These are phyloP conservation scores for Reticulascus tulasneorum DNA, from an alignment of 2,329 filamentous ascomycete species.

Conservation along the genomic window DNA sequence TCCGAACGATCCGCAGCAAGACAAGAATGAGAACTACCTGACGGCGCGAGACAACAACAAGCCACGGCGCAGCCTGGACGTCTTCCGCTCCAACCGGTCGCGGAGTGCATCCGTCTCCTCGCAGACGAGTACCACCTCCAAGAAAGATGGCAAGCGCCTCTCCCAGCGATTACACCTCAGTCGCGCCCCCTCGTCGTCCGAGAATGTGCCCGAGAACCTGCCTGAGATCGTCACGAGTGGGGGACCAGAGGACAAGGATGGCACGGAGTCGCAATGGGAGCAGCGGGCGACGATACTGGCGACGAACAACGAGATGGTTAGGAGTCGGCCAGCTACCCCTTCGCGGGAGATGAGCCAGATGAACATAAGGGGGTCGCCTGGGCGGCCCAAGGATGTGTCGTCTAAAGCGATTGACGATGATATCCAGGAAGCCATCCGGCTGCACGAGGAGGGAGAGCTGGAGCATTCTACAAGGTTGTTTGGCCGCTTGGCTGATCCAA, in stretches of 20 bases:
- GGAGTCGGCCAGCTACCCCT: slow-evolving; percentile 38
- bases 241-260: slow-evolving; percentile 40
- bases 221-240: slow-evolving; percentile 62
- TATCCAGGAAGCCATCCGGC: slow-evolving; percentile 91
- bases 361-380: slow-evolving; percentile 12
- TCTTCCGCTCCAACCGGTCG: slow-evolving; percentile 41
- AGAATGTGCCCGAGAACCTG: slow-evolving; percentile 74
- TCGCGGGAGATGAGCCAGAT: slow-evolving; percentile 11
- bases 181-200: slow-evolving; percentile 56
- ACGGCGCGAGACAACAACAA: slow-evolving; percentile 18
- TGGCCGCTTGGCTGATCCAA: slow-evolving; percentile 74
- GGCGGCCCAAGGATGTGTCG: slow-evolving; percentile 30
- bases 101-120: slow-evolving; percentile 46
- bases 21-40: no score
- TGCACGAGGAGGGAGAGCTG: slow-evolving; percentile 83
- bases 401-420: slow-evolving; percentile 58
- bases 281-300: slow-evolving; percentile 87
- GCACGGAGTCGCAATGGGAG: slow-evolving; percentile 77
- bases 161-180: slow-evolving; percentile 69
- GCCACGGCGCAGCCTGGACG: slow-evolving; percentile 39
- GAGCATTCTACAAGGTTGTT: slow-evolving; percentile 81
- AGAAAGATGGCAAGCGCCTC: slow-evolving; percentile 42
- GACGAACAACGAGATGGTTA: slow-evolving; percentile 50
- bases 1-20: slow-evolving; percentile 41
- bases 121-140: slow-evolving; percentile 28